phyloP scores from a whole-genome alignment of 768 basidiomycete genomes.

The Udeniomyces megalosporus region DNA sequence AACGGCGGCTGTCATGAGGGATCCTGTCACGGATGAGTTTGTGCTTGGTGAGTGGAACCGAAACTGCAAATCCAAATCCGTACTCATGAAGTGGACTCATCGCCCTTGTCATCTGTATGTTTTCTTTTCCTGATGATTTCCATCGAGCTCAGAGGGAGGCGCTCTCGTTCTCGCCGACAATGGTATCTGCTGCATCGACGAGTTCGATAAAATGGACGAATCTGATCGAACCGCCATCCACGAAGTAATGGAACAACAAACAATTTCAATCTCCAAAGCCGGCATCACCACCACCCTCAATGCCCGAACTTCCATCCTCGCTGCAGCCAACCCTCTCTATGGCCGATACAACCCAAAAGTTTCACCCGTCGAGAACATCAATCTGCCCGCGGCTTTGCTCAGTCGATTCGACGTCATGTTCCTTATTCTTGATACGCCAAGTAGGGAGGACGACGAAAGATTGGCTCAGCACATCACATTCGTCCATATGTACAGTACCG shows the following conservation, averaged over 20 bases:
- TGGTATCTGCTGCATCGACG: conserved; percentile 98
- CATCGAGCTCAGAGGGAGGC: conserved; percentile 62
- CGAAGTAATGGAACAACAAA: conserved; percentile 99
- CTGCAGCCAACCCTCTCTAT: conserved; percentile 93
- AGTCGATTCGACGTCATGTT: conserved; percentile 95
- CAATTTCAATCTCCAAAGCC: conserved; percentile 97
- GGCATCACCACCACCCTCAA: conserved; percentile 97
- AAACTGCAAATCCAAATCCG: too few species aligned
- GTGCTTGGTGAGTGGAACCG: conserved; percentile 74
- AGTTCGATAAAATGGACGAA: conserved; percentile 99
- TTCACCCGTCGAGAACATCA: conserved; percentile 97
- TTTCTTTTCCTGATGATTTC: too few species aligned
- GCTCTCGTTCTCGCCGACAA: conserved; percentile 98
- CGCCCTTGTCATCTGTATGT: not conserved
- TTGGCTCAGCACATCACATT: conserved; percentile 93
- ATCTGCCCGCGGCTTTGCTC: conserved; percentile 85
- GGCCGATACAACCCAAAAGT: conserved; percentile 96
- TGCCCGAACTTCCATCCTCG: conserved; percentile 90
- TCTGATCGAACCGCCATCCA: conserved; percentile 93
- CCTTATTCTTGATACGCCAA: conserved; percentile 90
- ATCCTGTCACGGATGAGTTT: conserved; percentile 99
- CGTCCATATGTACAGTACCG: conserved; percentile 89
- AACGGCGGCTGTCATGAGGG: conserved; percentile 96
- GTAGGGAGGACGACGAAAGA: conserved; percentile 84
- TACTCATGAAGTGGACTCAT: too few species aligned